These are phyloP conservation scores for Aspergillus phoenicis DNA, from an alignment of 2,329 filamentous ascomycete genomes.

Conservation along the genomic window DNA sequence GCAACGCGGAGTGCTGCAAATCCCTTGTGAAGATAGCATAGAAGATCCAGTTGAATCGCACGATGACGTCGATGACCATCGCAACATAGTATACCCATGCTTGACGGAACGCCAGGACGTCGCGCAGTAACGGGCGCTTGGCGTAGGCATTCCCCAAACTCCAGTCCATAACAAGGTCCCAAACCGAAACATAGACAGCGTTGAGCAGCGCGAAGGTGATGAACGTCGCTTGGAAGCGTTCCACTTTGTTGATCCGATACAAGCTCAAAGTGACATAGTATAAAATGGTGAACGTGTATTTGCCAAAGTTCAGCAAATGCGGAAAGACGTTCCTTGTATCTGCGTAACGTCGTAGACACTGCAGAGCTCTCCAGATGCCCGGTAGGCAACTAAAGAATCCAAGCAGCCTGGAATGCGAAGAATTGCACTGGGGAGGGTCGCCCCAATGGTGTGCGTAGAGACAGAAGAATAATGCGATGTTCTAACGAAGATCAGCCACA, in stretches of 20 bases:
- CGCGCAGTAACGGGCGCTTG: slow-evolving; percentile 68
- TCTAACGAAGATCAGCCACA: slow-evolving; percentile 52
- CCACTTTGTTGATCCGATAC: slow-evolving; percentile 71
- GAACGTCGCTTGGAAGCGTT: slow-evolving; percentile 67
- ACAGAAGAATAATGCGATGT: slow-evolving; percentile 92
- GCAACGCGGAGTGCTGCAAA: slow-evolving; percentile 77
- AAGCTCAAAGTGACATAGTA: slow-evolving; percentile 78
- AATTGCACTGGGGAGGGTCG: slow-evolving; percentile 77
- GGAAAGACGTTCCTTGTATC: slow-evolving; percentile 89
- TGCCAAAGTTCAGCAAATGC: slow-evolving; percentile 87
- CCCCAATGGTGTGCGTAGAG: slow-evolving; percentile 81
- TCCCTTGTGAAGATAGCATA: slow-evolving; percentile 83
- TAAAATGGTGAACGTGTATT: slow-evolving; percentile 83
- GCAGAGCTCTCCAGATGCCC: slow-evolving; percentile 84
- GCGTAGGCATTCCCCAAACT: slow-evolving; percentile 79
- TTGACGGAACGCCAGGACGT: slow-evolving; percentile 76
- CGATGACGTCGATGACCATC: slow-evolving; percentile 78
- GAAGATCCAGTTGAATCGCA: slow-evolving; percentile 93
- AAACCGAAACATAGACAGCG: slow-evolving; percentile 79
- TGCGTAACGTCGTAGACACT: slow-evolving; percentile 85
- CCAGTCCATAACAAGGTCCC: slow-evolving; percentile 97
- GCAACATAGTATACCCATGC: slow-evolving; percentile 84
- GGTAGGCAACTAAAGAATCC: slow-evolving; percentile 85
- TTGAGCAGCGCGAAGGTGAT: slow-evolving; percentile 81
- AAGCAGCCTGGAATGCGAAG: slow-evolving; percentile 75